Conservation (phyloP, 2,329 filamentous ascomycete genomes). For the Spiromastix sp. region DNA sequence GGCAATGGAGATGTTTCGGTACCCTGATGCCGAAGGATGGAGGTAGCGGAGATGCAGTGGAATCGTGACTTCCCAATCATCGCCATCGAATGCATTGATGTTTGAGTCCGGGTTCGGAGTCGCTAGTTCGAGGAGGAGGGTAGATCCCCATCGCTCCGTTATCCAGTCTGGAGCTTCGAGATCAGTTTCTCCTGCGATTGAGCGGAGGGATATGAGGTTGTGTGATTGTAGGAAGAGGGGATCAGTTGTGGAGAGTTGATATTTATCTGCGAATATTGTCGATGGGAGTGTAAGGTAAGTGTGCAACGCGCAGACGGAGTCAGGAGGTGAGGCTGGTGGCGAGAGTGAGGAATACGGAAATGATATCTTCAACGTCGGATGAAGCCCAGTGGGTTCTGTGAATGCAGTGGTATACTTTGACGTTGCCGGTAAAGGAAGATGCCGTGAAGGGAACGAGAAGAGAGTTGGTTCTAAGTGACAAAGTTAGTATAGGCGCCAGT, state of each 20-base stretch:
- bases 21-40: constrained; percentile 47
- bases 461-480: constrained; percentile 53
- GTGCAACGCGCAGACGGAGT: constrained; percentile 60
- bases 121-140: constrained; percentile 63
- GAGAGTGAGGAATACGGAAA: constrained; percentile 44
- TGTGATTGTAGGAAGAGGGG: constrained; percentile 69
- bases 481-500: constrained; percentile 7
- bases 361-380: constrained; percentile 65
- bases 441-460: constrained; percentile 75
- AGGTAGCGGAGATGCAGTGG: constrained; percentile 83
- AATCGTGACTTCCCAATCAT: constrained; percentile 40
- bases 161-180: constrained; percentile 85
- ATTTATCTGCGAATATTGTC: constrained; percentile 73
- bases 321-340: constrained; percentile 30
- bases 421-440: constrained; percentile 46
- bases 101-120: constrained; percentile 32
- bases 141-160: constrained; percentile 66
- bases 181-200: constrained; percentile 67
- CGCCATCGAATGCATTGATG: constrained; percentile 3
- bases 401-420: constrained; percentile 55
- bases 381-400: constrained; percentile 64
- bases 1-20: constrained; percentile 51
- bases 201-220: constrained; percentile 58
- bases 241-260: constrained; percentile 54
- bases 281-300: constrained; percentile 76